Evolutionary conservation across 2,329 filamentous ascomycete species (phyloP).

Genomic region (Fusarium torulosum): DNA sequence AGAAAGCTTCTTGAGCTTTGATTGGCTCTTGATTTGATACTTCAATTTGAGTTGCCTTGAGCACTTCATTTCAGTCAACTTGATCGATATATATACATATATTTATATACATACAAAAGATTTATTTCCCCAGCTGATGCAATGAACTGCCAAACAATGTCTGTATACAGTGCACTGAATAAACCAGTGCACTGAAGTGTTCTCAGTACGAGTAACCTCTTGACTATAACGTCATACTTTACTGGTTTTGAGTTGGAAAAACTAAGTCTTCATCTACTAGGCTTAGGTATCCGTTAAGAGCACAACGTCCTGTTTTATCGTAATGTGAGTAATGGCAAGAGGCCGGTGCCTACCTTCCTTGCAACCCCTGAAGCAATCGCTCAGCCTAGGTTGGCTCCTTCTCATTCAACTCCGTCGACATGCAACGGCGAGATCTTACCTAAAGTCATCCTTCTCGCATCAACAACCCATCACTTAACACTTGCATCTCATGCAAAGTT

Average conservation of each 20-base stretch:
- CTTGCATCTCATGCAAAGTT: not conserved
- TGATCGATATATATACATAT: not conserved
- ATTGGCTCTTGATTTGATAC: constrained; percentile 14
- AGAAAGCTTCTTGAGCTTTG: constrained; percentile 1
- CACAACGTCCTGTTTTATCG: no score
- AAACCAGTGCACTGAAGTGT: not conserved
- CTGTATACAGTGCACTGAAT: not conserved
- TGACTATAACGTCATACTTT: not conserved
- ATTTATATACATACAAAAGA: not conserved
- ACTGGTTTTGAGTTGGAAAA: not conserved
- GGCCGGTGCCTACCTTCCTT: not conserved
- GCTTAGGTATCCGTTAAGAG: no score
- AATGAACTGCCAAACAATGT: not conserved
- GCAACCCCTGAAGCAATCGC: not conserved
- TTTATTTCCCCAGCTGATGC: not conserved
- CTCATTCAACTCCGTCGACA: not conserved
- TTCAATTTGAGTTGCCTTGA: no score
- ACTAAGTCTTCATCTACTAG: no score
- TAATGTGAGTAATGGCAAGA: not conserved
- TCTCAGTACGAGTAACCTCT: not conserved
- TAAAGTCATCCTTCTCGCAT: not conserved
- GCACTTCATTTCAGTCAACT: not conserved
- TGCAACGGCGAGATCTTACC: not conserved
- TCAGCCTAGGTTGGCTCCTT: not conserved
- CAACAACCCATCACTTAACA: not conserved